Percentiles rank a stretch among this genome's conserved stretches.
Conservation (phyloP, 2,329 filamentous ascomycete genomes). For the Fusarium sacchari region DNA sequence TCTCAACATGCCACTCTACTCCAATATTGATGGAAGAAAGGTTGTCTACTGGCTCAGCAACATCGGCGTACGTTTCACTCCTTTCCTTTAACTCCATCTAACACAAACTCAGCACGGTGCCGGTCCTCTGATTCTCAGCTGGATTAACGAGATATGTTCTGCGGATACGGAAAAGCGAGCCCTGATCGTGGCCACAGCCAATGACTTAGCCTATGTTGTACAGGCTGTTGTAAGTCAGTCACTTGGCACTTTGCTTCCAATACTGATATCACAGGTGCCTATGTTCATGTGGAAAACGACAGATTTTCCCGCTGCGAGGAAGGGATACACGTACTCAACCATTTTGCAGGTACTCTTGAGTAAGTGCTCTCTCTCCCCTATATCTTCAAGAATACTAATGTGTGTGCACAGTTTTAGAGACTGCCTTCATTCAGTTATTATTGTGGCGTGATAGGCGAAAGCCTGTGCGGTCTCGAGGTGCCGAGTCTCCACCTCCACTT, state of each 20-base stretch:
- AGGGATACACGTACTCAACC: conserved; percentile 1
- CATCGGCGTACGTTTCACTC: conserved; percentile 27
- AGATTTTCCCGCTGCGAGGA: not conserved
- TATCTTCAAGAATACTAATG: not conserved
- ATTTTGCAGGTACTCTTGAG: not conserved
- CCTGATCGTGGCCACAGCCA: conserved; percentile 17
- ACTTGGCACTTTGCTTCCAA: accelerated
- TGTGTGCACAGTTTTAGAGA: not conserved
- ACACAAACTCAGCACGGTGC: not conserved
- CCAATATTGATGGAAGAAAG: conserved; percentile 11
- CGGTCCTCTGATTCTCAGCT: conserved; percentile 36
- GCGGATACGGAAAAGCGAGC: conserved; percentile 36
- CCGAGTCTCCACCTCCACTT: not conserved
- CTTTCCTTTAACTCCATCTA: not conserved
- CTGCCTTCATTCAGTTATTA: not conserved
- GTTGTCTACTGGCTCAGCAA: conserved; percentile 35
- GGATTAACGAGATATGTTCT: conserved; percentile 38
- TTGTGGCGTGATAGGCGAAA: not conserved
- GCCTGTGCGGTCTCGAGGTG: not conserved
- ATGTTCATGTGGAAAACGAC: conserved; percentile 1
- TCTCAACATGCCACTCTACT: conserved; percentile 29
- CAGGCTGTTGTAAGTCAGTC: conserved; percentile 14
- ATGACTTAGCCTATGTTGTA: conserved; percentile 27
- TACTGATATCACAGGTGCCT: not conserved
- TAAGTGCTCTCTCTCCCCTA: not conserved